These are phyloP conservation scores for Globisporangium megalacanthum DNA, from an alignment of 352 stramenopile genomes.

Conservation along the genomic window DNA sequence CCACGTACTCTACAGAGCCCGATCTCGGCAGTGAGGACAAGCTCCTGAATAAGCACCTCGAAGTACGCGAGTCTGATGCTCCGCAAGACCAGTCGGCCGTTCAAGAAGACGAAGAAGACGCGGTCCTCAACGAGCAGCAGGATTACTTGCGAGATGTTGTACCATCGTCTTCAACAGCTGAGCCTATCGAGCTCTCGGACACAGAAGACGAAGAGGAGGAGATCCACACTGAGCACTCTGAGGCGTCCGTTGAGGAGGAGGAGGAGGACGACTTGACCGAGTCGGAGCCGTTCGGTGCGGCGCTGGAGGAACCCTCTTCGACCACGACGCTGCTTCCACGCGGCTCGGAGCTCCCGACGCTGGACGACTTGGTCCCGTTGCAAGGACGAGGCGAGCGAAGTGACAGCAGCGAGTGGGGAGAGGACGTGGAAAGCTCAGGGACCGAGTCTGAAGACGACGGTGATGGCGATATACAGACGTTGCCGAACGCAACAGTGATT, in stretches of 20 bases:
- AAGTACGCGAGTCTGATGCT: too few species aligned
- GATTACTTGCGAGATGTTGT: background rate
- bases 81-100: too few species aligned
- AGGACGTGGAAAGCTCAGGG: background rate
- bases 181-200: conserved; percentile 1
- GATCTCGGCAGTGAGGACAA: conserved; percentile 11
- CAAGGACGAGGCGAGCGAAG: background rate
- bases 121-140: too few species aligned
- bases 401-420: background rate
- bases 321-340: background rate
- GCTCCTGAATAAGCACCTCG: too few species aligned
- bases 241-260: background rate
- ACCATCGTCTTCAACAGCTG: background rate
- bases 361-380: background rate
- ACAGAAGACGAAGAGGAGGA: background rate
- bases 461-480: too few species aligned
- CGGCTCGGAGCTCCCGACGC: background rate
- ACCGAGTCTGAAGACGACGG: background rate
- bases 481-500: background rate
- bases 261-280: background rate
- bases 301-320: background rate
- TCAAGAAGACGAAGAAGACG: background rate
- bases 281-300: background rate
- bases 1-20: conserved; percentile 45
- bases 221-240: background rate